A percentile compares a stretch with the other conserved stretches of the same genome.
Conservation (phyloP, 75 land plant species). For the Sequoiadendron giganteum region DNA sequence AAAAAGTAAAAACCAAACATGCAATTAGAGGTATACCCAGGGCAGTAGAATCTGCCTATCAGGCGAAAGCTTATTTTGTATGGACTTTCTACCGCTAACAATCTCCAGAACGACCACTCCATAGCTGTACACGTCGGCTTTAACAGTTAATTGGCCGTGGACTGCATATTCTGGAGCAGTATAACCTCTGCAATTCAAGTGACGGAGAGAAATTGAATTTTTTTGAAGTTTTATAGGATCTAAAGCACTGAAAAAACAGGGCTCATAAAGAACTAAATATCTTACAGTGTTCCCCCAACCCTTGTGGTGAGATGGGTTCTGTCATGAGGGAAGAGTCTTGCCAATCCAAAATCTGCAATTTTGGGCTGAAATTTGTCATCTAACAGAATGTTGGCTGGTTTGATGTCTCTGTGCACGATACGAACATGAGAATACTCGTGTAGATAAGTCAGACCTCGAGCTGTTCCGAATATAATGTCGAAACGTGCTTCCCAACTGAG, state of each 20-base stretch:
- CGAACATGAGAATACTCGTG: slow-evolving; percentile 17
- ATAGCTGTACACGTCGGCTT: slow-evolving; percentile 28
- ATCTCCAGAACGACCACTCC: slow-evolving; percentile 26
- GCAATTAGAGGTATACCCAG: background rate
- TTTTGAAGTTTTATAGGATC: too few species aligned
- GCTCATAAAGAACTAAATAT: too few species aligned
- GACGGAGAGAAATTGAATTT: too few species aligned
- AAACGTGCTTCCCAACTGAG: slow-evolving; percentile 32
- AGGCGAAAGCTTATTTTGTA: background rate
- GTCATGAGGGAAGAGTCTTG: slow-evolving; percentile 14
- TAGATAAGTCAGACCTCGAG: slow-evolving; percentile 28
- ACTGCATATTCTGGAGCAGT: slow-evolving; percentile 35
- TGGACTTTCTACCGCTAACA: slow-evolving; percentile 23
- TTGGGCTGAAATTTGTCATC: slow-evolving; percentile 28
- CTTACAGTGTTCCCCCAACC: slow-evolving; percentile 40
- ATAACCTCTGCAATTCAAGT: slow-evolving; percentile 9
- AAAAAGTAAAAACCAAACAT: background rate
- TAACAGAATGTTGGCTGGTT: slow-evolving; percentile 32
- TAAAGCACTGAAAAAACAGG: background rate
- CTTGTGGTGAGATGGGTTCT: slow-evolving; percentile 39
- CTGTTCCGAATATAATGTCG: slow-evolving; percentile 22
- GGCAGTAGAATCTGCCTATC: slow-evolving; percentile 19
- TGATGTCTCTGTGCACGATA: slow-evolving; percentile 30
- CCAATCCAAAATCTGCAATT: slow-evolving; percentile 27
- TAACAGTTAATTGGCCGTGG: slow-evolving; percentile 23